Base-by-base conservation (phyloP, 2,329 filamentous ascomycete species). In the Colletotrichum sp. region DNA sequence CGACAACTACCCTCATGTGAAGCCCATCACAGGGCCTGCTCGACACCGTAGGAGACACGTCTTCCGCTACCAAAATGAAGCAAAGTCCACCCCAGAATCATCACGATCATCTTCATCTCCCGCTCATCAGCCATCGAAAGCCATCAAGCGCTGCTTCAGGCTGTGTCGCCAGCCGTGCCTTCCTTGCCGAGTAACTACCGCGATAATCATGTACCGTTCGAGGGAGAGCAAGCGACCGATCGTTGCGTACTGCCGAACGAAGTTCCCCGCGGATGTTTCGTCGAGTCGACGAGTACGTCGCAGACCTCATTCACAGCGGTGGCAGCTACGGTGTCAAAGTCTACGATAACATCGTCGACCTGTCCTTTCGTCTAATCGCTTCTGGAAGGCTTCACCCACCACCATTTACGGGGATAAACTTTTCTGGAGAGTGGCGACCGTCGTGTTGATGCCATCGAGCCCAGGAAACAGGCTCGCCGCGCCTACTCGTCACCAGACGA, bases 251-350 rank as follows among this genome's bases (percentile, higher is more conserved):
- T 21, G 3, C n/a, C 4, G 6, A 8, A 8, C n/a, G 3, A 8
- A 52, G 43, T 8, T 12, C 10, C 10, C 6, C 43, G n/a, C n/a
- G 43, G 8, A 5, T 9, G n/a, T 21, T 7, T 13, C 43, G 6
- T 52, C 6, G n/a, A 12, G 18, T 13, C n/a, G 10, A 21, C 6
- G 10, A 12, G 18, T 13, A 7, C 10, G 85, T 90, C 2, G 87
- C 80, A 1, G 90, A 90, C 77, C 88, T 89, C 0, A 82, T 87
- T 7, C 84, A 87, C 6, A 88, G 88, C 9, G 82, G 88, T 5
- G 88, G 88, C 1, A 89, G 87, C 70, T 83, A 88, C 72, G 88
- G 88, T 26, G 88, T 90, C 52, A 88, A 87, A 75, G 80, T 89
- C 4, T 90, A 87, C 77, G 76, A 77, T 3, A 76, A 70, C 7